Evolutionary conservation across 1,284 basidiomycete species (phyloP).

Genomic region (Ustilago vetiveriae): DNA sequence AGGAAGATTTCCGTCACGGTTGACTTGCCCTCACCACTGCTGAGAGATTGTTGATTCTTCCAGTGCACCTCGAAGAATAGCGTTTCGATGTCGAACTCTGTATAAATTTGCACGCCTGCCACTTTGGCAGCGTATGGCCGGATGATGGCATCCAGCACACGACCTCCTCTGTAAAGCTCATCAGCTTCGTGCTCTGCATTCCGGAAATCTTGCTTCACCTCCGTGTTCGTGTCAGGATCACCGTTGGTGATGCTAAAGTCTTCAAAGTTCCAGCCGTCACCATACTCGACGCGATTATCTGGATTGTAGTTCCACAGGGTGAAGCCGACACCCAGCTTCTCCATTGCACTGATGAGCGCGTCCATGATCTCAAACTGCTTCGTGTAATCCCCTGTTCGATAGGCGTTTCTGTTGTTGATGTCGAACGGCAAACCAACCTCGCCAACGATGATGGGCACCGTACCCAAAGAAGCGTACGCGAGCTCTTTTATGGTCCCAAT

Average conservation of each 20-base stretch:
- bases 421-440: conserved; percentile 65
- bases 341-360: conserved; percentile 65
- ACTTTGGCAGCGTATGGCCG: conserved; percentile 66
- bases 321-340: conserved; percentile 61
- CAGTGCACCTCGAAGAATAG: conserved; percentile 58
- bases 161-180: conserved; percentile 78
- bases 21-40: conserved; percentile 17
- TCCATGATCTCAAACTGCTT: conserved; percentile 67
- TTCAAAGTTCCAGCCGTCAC: conserved; percentile 95
- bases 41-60: conserved; percentile 41
- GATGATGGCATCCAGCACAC: conserved; percentile 77
- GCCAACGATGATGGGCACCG: conserved; percentile 58
- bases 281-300: conserved; percentile 78
- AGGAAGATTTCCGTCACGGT: conserved; percentile 55
- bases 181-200: conserved; percentile 69
- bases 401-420: conserved; percentile 52
- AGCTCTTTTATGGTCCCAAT: conserved; percentile 35
- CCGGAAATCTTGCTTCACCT: conserved; percentile 52
- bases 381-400: conserved; percentile 74
- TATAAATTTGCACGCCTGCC: conserved; percentile 60
- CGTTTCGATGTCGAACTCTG: conserved; percentile 51
- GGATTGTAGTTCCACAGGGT: conserved; percentile 93
- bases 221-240: conserved; percentile 67
- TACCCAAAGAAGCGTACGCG: conserved; percentile 50
- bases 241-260: conserved; percentile 77